phyloP scores from a whole-genome alignment of 1,284 basidiomycete genomes.

The Phenoliferia sp. region DNA sequence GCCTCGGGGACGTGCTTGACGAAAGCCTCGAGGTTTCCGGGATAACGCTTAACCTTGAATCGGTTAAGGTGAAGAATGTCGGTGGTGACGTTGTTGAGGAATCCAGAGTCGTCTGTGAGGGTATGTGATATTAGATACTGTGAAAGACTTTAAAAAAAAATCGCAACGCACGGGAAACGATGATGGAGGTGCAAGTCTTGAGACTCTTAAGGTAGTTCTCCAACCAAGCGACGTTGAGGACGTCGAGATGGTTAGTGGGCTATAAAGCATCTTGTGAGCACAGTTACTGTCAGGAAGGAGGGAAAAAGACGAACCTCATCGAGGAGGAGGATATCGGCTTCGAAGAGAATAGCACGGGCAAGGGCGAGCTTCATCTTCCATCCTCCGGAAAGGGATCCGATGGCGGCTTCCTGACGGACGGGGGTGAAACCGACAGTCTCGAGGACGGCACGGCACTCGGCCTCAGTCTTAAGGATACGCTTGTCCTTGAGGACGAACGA shows the following conservation, averaged over 20 bases:
- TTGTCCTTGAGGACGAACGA: slow-evolving; percentile 82
- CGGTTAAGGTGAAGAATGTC: slow-evolving; percentile 98
- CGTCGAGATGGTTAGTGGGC: slow-evolving; percentile 97
- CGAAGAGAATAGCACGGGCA: slow-evolving; percentile 97
- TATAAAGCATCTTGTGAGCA: no score
- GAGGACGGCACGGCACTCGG: slow-evolving; percentile 74
- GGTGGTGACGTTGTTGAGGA: slow-evolving; percentile 98
- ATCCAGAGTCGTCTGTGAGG: slow-evolving; percentile 79
- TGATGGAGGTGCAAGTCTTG: slow-evolving; percentile 81
- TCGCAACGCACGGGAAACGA: slow-evolving; percentile 45
- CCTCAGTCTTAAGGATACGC: slow-evolving; percentile 67
- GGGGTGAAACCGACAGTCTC: slow-evolving; percentile 86
- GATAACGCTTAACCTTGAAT: slow-evolving; percentile 97
- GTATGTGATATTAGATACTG: neutral
- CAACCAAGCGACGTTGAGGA: slow-evolving; percentile 94
- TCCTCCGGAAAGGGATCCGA: slow-evolving; percentile 93
- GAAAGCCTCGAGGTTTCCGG: slow-evolving; percentile 95
- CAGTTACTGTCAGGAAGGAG: neutral
- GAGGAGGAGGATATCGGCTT: slow-evolving; percentile 91
- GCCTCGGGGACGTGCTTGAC: slow-evolving; percentile 93
- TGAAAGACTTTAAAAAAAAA: slow-evolving; percentile 64
- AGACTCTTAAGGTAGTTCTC: slow-evolving; percentile 88
- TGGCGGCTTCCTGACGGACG: slow-evolving; percentile 76
- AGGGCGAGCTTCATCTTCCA: slow-evolving; percentile 99
- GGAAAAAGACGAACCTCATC: slow-evolving; percentile 55